Base-by-base conservation (phyloP, 768 basidiomycete genomes). In the Tulasnella sp. region DNA sequence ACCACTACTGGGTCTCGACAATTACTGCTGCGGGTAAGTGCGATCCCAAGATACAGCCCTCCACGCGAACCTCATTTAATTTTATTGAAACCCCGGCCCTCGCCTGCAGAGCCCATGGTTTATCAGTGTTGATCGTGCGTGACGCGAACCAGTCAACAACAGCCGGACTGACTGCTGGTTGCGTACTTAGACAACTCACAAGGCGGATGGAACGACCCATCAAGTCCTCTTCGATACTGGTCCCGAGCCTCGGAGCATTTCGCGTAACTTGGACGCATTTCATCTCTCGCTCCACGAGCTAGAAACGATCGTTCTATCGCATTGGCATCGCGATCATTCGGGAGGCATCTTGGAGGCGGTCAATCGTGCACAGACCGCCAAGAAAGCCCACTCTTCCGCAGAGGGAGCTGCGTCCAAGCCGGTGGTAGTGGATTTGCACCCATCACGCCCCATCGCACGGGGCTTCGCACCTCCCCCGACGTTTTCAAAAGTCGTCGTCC, bases 211-310 rank as follows among this genome's bases (percentile, higher is more conserved):
- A 19, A 14, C 67, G 57, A 64, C 72, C 2, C 76, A 78, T 53
- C 69, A 75, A n/a, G 80, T 79, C 14, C 74, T 91, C 34, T 88
- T 92, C 65, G 89, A 92, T 69, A 82, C 85, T 14, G 89, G 89
- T 0, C 89, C 88, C 7, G 88, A 91, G 65, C 77, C 79, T 14
- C 72, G 71, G 21, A 81, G 83, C 25, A 79, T 92, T 61, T 75
- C 80, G n/a, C 80, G 85, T 49, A 91, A 90, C 67, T 66, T 81
- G 23, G 68, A 67, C 4, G 77, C 81, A 3, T 73, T 91, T 73
- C 71, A 79, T 19, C 65, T 79, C 0, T 75, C 77, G 2, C 67
- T 79, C 7, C 69, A 74, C 32, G 67, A 72, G 36, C 73, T 92
- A 62, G 76, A 78, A 35, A 75, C 80, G 27, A 71, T 89, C 39